Evolutionary conservation across 169 alveolate species (phyloP), one percentile per base, ranked within the genome.

Genomic region (Plasmodium adleri): DNA sequence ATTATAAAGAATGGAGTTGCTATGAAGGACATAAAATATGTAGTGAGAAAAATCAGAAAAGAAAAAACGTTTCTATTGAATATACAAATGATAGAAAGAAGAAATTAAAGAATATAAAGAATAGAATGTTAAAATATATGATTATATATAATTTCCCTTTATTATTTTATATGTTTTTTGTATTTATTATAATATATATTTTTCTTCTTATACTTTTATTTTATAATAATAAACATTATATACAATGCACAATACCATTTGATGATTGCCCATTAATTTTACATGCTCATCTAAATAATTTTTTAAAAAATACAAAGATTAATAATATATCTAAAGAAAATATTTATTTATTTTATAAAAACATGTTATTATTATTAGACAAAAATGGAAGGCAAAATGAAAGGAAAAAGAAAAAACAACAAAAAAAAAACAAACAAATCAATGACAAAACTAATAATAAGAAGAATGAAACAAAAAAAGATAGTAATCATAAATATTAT

Each of bases 201-300:
- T 22, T 43, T 2, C 32, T 68, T 8, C 47, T 66, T 47, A 26
- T 56, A 64, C 52, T 76, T n/a, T 6, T 76, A 0, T 8, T 76
- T 0, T 66, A 76, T 45, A 67, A 66, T 17, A 76, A 76, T 10
- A 49, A 66, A 13, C 10, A 76, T 49, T 52, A 76, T 43, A 68
- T 76, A 4, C 78, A 76, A 24, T 76, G 89, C 32, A 43, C 26
- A 15, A 50, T 76, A 24, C 66, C 68, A 5, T 76, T 49, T 24
- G 59, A 62, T 49, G 89, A 76, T 20, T 76, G 89, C 4, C 89
- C 89, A 3, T 32, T 76, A 15, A 12, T 76, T n/a, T 43, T 64
- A n/a, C 89, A 76, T 43, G 13, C 22, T n/a, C 71, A 52, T 47
- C 8, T 76, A 10, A 39, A 59, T 7, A 66, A 13, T 13, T 66